Conservation (phyloP, 192 early-diverging fungal species). For the Coemansia sp. region DNA sequence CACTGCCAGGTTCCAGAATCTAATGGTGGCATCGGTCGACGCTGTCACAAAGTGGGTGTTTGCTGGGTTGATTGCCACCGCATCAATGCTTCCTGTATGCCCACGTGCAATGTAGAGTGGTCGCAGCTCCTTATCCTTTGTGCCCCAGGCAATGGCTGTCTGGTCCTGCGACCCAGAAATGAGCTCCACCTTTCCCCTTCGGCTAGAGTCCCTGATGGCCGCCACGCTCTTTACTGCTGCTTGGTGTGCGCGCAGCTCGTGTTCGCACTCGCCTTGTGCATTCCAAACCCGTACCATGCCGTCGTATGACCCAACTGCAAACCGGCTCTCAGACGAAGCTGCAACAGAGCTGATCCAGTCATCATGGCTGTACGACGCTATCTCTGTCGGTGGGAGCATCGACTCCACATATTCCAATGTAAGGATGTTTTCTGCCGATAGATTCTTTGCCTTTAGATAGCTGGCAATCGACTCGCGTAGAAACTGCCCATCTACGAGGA, state of each 20-base stretch:
- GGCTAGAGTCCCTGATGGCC: slow-evolving; percentile 45
- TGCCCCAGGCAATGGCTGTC: slow-evolving; percentile 67
- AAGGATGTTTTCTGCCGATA: slow-evolving; percentile 74
- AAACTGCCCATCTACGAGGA: slow-evolving; percentile 90
- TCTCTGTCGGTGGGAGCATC: slow-evolving; percentile 78
- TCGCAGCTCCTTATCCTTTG: slow-evolving; percentile 34
- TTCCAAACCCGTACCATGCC: slow-evolving; percentile 83
- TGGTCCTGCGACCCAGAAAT: slow-evolving; percentile 68
- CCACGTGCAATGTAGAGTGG: slow-evolving; percentile 73
- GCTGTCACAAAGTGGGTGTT: slow-evolving; percentile 61
- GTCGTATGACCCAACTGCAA: slow-evolving; percentile 85
- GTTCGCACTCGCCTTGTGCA: slow-evolving; percentile 66
- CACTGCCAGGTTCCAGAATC: slow-evolving; percentile 72
- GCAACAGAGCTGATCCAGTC: slow-evolving; percentile 90
- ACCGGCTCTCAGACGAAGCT: slow-evolving; percentile 27
- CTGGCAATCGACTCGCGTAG: slow-evolving; percentile 72
- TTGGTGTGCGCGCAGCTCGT: slow-evolving; percentile 67
- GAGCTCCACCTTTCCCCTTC: slow-evolving; percentile 53
- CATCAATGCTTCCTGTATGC: slow-evolving; percentile 79
- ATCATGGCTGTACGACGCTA: slow-evolving; percentile 83
- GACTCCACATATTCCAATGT: slow-evolving; percentile 92
- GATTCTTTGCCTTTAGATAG: slow-evolving; percentile 66
- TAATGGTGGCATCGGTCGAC: slow-evolving; percentile 75
- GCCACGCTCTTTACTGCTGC: slow-evolving; percentile 78
- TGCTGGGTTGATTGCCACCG: slow-evolving; percentile 62